Percentiles rank a stretch among this genome's conserved stretches.
phyloP scores from a whole-genome alignment of 1,284 basidiomycete species.

The Malassezia brasiliensis region DNA sequence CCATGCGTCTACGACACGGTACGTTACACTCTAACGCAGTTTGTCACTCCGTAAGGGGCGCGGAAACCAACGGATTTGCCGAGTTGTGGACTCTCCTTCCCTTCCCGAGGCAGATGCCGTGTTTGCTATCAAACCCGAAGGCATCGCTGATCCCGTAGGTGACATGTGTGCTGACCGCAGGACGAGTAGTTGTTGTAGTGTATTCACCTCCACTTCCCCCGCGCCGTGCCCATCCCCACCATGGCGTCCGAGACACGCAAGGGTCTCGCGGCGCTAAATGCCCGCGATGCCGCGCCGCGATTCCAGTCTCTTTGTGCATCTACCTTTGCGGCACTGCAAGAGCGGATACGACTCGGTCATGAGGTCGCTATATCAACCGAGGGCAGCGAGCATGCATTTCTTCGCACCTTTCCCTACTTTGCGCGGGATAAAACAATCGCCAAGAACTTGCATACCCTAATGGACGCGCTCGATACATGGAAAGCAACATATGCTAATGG shows the following conservation, averaged over 20 bases:
- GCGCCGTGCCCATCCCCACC: neutral
- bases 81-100: conserved; percentile 96
- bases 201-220: neutral
- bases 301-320: conserved; percentile 11
- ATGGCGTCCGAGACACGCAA: neutral
- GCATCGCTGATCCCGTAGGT: conserved; percentile 47
- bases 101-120: conserved; percentile 92
- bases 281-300: conserved; percentile 1
- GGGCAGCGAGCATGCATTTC: conserved; percentile 4
- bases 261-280: neutral
- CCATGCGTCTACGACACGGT: conserved; percentile 47
- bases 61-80: conserved; percentile 84
- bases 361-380: conserved; percentile 9
- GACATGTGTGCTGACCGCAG: conserved; percentile 3
- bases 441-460: conserved; percentile 10
- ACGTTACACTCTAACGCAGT: conserved; percentile 49
- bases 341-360: conserved; percentile 9
- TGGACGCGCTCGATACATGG: conserved; percentile 12
- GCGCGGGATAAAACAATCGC: conserved; percentile 7
- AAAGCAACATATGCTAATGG: neutral
- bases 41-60: conserved; percentile 86
- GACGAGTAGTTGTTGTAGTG: conserved; percentile 13
- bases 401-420: conserved; percentile 13
- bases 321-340: conserved; percentile 8
- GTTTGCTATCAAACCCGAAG: conserved; percentile 65